Base-by-base conservation (phyloP, 1,284 basidiomycete genomes). In the Leccinum pachyderme region DNA sequence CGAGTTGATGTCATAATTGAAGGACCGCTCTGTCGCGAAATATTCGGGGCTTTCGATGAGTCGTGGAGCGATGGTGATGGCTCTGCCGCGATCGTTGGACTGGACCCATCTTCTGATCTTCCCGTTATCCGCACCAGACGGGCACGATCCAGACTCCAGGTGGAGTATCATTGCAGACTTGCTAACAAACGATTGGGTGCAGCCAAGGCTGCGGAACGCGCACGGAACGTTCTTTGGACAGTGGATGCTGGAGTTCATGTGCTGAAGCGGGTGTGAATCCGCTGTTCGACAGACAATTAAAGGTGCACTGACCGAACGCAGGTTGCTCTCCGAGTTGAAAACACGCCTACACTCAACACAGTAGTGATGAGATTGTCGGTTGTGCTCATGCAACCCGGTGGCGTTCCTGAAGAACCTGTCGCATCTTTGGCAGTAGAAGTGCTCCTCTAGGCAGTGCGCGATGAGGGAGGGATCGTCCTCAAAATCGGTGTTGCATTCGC, bases 361-460 rank as follows among this genome's bases (percentile, higher is more conserved):
- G 59, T 81, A 83, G 50, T 66, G 53, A 39, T 85, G 83, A 22
- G 63, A 70, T 62, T 81, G 75, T 8, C 75, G 69, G 54, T 76
- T 73, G 60, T 86, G 83, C 56, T 81, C 73, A 18, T 73, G 61
- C 28, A 81, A 64, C 2, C 74, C 78, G 5, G 46, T 2, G 0
- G 65, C 69, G 31, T 62, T 74, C 48, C 22, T 53, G 65, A 81
- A 82, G 52, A 79, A 66, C 51, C 47, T 64, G 22, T 67, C 49
- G 60, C 82, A 84, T 0, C 24, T 1, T 0, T 24, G 13, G 58
- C 82, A 84, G 52, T 73, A 78, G 44, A 61, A 15, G 63, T 84
- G 81, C 0, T 53, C 50, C 0, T 65, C 28, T 0, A 67, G 7
- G 55, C 71, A 72, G 59, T 81, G 80, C 0, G 61, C 31, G 6